These are phyloP conservation scores for Trichocomaceae sp. DNA, from an alignment of 2,329 filamentous ascomycete genomes.

Conservation along the genomic window DNA sequence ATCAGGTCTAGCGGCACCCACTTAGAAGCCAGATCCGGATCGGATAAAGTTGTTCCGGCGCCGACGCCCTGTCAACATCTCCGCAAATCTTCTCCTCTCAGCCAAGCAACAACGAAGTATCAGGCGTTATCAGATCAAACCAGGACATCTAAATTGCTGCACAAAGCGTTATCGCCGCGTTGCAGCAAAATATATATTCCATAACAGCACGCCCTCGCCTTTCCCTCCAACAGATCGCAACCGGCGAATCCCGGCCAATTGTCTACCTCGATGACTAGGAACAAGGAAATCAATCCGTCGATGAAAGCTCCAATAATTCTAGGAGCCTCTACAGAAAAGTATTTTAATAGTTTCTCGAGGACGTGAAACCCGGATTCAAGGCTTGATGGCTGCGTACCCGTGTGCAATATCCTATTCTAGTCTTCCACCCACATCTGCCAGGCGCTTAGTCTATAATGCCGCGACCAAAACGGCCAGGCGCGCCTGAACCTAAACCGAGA, in stretches of 20 bases:
- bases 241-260: conserved; percentile 7
- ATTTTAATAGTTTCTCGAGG: conserved; percentile 6
- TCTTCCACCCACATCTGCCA: not conserved
- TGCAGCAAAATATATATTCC: not conserved
- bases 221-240: not conserved
- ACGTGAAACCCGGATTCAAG: conserved; percentile 2
- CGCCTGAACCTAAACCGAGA: conserved; percentile 58
- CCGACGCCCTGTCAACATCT: not conserved
- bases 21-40: not conserved
- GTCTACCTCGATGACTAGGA: conserved; percentile 14
- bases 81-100: not conserved
- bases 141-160: not conserved
- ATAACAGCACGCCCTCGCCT: not conserved
- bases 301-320: conserved; percentile 14
- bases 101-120: not conserved
- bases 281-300: conserved; percentile 5
- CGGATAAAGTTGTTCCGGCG: not conserved
- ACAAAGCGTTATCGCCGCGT: not conserved
- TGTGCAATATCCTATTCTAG: not conserved
- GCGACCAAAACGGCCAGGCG: conserved; percentile 58
- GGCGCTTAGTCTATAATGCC: conserved; percentile 45
- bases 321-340: conserved; percentile 13
- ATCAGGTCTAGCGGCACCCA: not conserved
- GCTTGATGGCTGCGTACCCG: conserved; percentile 12
- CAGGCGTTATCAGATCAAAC: not conserved